These are phyloP conservation scores for Chlorella variabilis DNA, from an alignment of 163 green algal genomes.

Conservation along the genomic window DNA sequence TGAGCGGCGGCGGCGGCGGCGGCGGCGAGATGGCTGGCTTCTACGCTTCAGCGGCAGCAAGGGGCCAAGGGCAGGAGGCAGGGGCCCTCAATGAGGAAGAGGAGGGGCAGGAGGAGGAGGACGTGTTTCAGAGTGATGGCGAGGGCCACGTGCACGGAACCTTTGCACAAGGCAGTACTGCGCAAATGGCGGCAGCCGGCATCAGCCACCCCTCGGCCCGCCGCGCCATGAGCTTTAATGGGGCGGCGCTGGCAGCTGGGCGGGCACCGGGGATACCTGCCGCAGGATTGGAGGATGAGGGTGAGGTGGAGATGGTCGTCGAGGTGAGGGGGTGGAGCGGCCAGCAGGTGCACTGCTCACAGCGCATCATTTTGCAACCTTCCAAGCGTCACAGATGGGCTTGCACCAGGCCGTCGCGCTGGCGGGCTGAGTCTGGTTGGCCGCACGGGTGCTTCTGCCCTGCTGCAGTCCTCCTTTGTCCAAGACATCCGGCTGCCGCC, in stretches of 20 bases:
- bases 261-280: too few relatives aligned
- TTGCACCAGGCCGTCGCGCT: too few relatives aligned
- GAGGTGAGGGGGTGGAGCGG: conserved; percentile 15
- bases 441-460: too few relatives aligned
- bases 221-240: too few relatives aligned
- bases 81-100: neutral
- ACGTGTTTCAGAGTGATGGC: conserved; percentile 21
- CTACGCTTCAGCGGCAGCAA: neutral
- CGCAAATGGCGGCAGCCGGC: neutral
- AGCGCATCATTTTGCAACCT: too few relatives aligned
- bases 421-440: too few relatives aligned
- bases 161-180: neutral
- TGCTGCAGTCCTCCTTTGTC: neutral
- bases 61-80: neutral
- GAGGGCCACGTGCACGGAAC: neutral
- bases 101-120: neutral
- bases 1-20: neutral
- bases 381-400: too few relatives aligned
- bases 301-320: conserved; percentile 17
- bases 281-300: too few relatives aligned
- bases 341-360: too few relatives aligned
- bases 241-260: too few relatives aligned
- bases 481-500: neutral
- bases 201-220: neutral
- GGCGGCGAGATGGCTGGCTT: neutral